These are phyloP conservation scores for Sphaerulina vaccinii DNA, from an alignment of 2,329 filamentous ascomycete genomes.

Conservation along the genomic window DNA sequence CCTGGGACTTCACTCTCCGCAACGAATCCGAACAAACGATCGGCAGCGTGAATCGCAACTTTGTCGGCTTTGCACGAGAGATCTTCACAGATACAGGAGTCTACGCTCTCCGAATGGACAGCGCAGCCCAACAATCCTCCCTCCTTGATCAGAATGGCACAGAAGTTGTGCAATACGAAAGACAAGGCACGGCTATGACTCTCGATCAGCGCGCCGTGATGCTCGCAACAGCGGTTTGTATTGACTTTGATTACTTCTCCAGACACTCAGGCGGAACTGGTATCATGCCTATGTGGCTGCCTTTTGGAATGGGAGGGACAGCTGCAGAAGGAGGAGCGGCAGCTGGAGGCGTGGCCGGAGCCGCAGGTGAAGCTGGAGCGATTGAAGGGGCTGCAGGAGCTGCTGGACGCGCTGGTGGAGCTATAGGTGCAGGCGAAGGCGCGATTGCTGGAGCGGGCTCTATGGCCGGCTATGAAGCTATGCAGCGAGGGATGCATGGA, in stretches of 20 bases:
- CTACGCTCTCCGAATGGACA: constrained; percentile 64
- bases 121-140: constrained; percentile 47
- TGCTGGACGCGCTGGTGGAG: constrained; percentile 37
- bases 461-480: constrained; percentile 63
- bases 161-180: constrained; percentile 30
- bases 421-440: constrained; percentile 42
- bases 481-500: constrained; percentile 53
- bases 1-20: constrained; percentile 63
- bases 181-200: constrained; percentile 54
- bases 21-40: constrained; percentile 52
- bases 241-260: constrained; percentile 69
- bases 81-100: constrained; percentile 66
- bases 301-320: constrained; percentile 34
- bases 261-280: constrained; percentile 54
- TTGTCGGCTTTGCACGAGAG: constrained; percentile 61
- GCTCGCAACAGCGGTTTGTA: constrained; percentile 63
- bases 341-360: constrained; percentile 36
- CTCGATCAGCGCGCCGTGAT: constrained; percentile 65
- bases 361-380: constrained; percentile 38
- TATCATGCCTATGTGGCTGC: constrained; percentile 55
- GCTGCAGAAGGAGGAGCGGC: constrained; percentile 39
- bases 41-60: constrained; percentile 64
- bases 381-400: constrained; percentile 39
- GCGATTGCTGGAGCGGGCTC: constrained; percentile 54
- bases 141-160: constrained; percentile 27